Evolutionary conservation across 129 eudicot species (phyloP).

Genomic region (Dittrichia graveolens): DNA sequence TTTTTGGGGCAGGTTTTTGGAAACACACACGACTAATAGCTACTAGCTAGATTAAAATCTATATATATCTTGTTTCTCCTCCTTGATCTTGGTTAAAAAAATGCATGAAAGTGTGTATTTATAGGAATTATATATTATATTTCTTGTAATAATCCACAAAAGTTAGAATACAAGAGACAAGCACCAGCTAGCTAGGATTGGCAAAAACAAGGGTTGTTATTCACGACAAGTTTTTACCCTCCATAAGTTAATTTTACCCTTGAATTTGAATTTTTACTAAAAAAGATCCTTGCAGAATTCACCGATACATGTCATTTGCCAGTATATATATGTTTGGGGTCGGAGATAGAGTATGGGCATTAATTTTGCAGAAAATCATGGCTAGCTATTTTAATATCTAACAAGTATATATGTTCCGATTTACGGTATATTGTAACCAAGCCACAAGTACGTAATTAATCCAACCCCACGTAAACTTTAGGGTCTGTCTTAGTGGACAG

Average conservation of each 20-base stretch:
- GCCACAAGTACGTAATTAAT: too few relatives aligned
- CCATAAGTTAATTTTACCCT: neutral
- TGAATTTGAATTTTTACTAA: neutral
- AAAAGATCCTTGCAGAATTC: neutral
- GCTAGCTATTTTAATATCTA: too few relatives aligned
- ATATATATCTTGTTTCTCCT: neutral
- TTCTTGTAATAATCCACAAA: conserved; percentile 8
- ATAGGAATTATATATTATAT: neutral
- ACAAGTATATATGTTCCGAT: too few relatives aligned
- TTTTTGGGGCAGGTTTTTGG: neutral
- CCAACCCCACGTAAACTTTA: too few relatives aligned
- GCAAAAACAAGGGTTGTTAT: conserved; percentile 6
- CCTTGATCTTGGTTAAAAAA: neutral
- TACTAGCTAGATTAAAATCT: too few relatives aligned
- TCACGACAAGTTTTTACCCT: neutral
- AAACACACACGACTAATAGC: too few relatives aligned
- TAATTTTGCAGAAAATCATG: too few relatives aligned
- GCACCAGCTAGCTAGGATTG: neutral
- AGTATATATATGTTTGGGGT: too few relatives aligned
- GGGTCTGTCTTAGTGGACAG: too few relatives aligned
- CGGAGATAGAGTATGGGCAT: too few relatives aligned
- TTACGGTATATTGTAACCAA: too few relatives aligned
- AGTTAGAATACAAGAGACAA: neutral
- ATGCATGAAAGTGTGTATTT: neutral
- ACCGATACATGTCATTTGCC: too few relatives aligned